Evolutionary conservation across 2,329 filamentous ascomycete genomes (phyloP).

Genomic region (Phaeosphaeriaceae sp.): DNA sequence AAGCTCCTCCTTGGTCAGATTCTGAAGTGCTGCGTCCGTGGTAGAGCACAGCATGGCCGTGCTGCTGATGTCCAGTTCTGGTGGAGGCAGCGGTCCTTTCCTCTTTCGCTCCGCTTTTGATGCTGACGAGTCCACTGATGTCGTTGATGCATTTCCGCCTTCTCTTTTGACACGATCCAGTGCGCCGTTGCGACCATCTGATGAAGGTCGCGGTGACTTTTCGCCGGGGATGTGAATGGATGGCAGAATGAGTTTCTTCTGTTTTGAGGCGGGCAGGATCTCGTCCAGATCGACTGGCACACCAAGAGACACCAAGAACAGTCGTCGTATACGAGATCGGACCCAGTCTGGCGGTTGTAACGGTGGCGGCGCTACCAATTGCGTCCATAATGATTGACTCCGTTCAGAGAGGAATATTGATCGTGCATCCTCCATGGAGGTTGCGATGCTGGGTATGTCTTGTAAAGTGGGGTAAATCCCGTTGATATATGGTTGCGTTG

Average conservation of each 20-base stretch:
- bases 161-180: constrained; percentile 48
- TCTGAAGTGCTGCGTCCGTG: constrained; percentile 81
- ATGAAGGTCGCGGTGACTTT: constrained; percentile 47
- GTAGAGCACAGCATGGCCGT: constrained; percentile 82
- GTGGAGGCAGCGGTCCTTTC: constrained; percentile 71
- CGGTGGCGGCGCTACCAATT: constrained; percentile 92
- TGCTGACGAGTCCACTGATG: constrained; percentile 48
- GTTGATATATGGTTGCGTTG: constrained; percentile 72
- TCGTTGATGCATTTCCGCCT: constrained; percentile 44
- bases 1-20: constrained; percentile 81
- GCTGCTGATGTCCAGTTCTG: constrained; percentile 79
- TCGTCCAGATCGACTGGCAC: constrained; percentile 97
- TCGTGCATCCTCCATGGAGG: constrained; percentile 31
- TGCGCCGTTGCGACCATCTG: constrained; percentile 48
- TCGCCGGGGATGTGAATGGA: constrained; percentile 65
- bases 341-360: constrained; percentile 98
- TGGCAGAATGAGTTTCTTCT: constrained; percentile 95
- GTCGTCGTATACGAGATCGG: constrained; percentile 88
- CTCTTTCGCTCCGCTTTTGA: constrained; percentile 53
- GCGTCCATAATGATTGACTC: constrained; percentile 92
- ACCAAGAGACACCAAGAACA: constrained; percentile 94
- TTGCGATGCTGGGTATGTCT: constrained; percentile 54
- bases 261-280: constrained; percentile 94
- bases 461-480: constrained; percentile 60
- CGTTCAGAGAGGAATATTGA: constrained; percentile 75